phyloP scores from a whole-genome alignment of 1,284 basidiomycete genomes.

The Wolfiporia cocos region DNA sequence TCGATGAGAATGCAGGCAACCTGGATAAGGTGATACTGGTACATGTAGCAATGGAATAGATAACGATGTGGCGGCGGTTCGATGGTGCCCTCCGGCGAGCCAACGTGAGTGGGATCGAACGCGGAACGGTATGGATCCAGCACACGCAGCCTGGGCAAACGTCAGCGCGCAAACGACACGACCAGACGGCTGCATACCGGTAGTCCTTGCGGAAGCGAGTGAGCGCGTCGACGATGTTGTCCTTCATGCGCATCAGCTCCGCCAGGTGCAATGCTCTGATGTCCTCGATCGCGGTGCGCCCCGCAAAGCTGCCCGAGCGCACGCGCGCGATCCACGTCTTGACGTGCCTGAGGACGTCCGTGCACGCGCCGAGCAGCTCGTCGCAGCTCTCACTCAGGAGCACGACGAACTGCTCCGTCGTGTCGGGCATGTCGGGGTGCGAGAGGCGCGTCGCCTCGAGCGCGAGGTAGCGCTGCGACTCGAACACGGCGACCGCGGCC shows the following conservation, averaged over 20 bases:
- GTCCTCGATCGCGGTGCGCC: slow-evolving; percentile 26
- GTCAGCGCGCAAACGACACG: slow-evolving; percentile 5
- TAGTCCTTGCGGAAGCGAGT: slow-evolving; percentile 43
- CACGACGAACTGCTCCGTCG: slow-evolving; percentile 43
- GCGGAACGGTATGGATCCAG: slow-evolving; percentile 65
- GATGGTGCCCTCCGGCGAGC: slow-evolving; percentile 21
- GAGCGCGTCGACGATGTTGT: slow-evolving; percentile 34
- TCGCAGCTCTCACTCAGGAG: slow-evolving; percentile 53
- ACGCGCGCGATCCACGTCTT: slow-evolving; percentile 47
- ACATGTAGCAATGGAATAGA: slow-evolving; percentile 66
- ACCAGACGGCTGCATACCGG: slow-evolving; percentile 33
- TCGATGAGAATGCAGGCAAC: slow-evolving; percentile 22
- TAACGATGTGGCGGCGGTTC: slow-evolving; percentile 52
- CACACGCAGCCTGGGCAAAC: slow-evolving; percentile 45
- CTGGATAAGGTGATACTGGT: slow-evolving; percentile 42
- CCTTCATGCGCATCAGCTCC: slow-evolving; percentile 31
- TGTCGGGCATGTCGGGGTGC: slow-evolving; percentile 46
- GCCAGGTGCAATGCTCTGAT: slow-evolving; percentile 29
- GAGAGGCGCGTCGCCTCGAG: slow-evolving; percentile 55
- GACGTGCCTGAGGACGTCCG: slow-evolving; percentile 39
- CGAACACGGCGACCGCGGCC: slow-evolving; percentile 75
- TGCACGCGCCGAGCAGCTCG: slow-evolving; percentile 48
- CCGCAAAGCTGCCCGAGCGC: slow-evolving; percentile 34
- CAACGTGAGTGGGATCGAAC: slow-evolving; percentile 44
- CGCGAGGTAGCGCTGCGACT: slow-evolving; percentile 73